These are phyloP conservation scores for Papiliotrema laurentii DNA, from an alignment of 1,284 basidiomycete genomes.

Conservation along the genomic window DNA sequence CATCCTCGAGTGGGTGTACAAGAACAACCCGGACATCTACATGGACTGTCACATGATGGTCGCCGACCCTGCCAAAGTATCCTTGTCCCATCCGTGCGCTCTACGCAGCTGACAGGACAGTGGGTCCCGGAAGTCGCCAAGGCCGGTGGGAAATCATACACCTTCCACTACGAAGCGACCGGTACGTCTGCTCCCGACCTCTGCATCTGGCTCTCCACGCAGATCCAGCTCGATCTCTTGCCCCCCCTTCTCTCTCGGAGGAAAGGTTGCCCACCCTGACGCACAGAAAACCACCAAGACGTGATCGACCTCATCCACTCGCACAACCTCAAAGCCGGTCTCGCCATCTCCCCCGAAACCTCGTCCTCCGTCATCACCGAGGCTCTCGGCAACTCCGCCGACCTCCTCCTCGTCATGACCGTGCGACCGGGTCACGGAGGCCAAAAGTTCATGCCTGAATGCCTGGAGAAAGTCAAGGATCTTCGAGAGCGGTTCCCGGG, in stretches of 20 bases:
- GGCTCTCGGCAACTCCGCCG: slow-evolving; percentile 69
- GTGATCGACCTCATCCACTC: slow-evolving; percentile 71
- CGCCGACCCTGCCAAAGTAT: slow-evolving; percentile 79
- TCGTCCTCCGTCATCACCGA: slow-evolving; percentile 79
- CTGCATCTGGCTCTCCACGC: no score
- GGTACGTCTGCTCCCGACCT: slow-evolving; percentile 53
- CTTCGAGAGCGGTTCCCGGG: slow-evolving; percentile 83
- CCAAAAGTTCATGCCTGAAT: slow-evolving; percentile 93
- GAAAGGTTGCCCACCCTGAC: neutral
- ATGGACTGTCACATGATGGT: slow-evolving; percentile 99
- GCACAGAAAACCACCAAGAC: slow-evolving; percentile 59
- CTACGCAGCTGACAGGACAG: slow-evolving; percentile 48
- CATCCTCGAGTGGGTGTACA: slow-evolving; percentile 79
- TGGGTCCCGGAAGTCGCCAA: slow-evolving; percentile 96
- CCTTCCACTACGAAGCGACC: slow-evolving; percentile 96
- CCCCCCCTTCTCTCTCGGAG: no score
- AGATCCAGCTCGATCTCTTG: no score
- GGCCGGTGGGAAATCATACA: slow-evolving; percentile 91
- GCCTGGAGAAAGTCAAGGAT: slow-evolving; percentile 74
- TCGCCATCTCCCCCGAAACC: slow-evolving; percentile 92
- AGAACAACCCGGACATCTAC: slow-evolving; percentile 88
- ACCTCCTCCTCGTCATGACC: slow-evolving; percentile 97
- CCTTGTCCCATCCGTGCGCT: slow-evolving; percentile 9
- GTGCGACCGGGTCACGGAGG: slow-evolving; percentile 91
- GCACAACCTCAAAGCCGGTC: slow-evolving; percentile 74